Evolutionary conservation across 2,329 filamentous ascomycete species (phyloP).

Genomic region (Stylonectria norvegica): DNA sequence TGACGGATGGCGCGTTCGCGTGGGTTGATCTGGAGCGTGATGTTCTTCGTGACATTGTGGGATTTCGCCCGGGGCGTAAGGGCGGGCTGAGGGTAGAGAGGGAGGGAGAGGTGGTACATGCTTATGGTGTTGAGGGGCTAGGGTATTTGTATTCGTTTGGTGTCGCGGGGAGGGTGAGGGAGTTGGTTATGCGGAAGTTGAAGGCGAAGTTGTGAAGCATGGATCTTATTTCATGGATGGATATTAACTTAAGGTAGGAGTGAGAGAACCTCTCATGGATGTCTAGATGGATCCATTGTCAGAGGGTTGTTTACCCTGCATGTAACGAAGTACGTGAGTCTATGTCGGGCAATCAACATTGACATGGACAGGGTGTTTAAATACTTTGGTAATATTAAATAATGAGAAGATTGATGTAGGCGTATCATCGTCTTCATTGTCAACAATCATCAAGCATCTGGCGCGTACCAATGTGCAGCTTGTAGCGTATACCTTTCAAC

Average conservation of each 20-base stretch:
- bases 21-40: neutral
- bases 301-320: too few species aligned
- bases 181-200: constrained; percentile 1
- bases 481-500: too few species aligned
- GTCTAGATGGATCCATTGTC: too few species aligned
- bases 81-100: constrained; percentile 1
- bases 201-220: neutral
- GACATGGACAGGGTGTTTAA: too few species aligned
- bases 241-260: neutral
- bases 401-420: too few species aligned
- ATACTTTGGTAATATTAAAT: too few species aligned
- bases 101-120: constrained; percentile 1
- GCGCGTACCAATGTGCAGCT: too few species aligned
- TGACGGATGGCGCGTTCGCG: constrained; percentile 3
- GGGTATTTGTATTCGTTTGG: constrained; percentile 5
- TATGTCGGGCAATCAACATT: too few species aligned
- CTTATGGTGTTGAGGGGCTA: constrained; percentile 1
- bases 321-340: too few species aligned
- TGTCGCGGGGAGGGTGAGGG: constrained; percentile 16
- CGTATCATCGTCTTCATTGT: too few species aligned
- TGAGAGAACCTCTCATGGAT: too few species aligned
- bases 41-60: constrained; percentile 4
- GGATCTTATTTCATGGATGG: neutral
- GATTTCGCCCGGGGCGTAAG: constrained; percentile 2
- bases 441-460: too few species aligned